Evolutionary conservation across 2,329 filamentous ascomycete species (phyloP).

Genomic region (Coniochaeta hoffmannii): DNA sequence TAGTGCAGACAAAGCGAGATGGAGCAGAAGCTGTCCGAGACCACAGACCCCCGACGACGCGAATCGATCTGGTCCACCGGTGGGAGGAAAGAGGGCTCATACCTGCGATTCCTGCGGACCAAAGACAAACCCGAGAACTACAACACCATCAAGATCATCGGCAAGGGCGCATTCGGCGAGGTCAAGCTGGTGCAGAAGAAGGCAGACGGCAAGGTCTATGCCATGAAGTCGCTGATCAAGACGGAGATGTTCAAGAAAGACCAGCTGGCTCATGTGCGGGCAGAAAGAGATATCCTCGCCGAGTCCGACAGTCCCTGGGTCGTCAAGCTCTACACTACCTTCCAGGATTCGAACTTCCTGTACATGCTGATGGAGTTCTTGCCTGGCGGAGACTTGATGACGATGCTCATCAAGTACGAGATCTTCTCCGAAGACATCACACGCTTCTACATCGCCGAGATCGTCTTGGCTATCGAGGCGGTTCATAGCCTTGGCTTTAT

Average conservation of each 20-base stretch:
- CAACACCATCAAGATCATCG: constrained; percentile 93
- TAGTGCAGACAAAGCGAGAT: constrained; percentile 75
- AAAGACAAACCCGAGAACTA: constrained; percentile 94
- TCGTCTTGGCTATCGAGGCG: constrained; percentile 95
- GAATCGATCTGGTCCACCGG: constrained; percentile 79
- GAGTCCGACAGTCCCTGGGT: constrained; percentile 99
- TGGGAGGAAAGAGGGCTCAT: constrained; percentile 83
- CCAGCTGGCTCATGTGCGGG: constrained; percentile 92
- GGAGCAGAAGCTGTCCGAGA: constrained; percentile 75
- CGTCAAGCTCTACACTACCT: constrained; percentile 96
- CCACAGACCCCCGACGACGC: constrained; percentile 67
- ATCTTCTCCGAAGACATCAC: constrained; percentile 99
- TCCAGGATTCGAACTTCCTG: constrained; percentile 91
- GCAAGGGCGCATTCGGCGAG: constrained; percentile 97
- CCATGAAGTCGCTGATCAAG: constrained; percentile 97
- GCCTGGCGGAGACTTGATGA: constrained; percentile 97
- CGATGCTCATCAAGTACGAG: constrained; percentile 99
- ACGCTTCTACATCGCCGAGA: constrained; percentile 97
- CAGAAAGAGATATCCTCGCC: constrained; percentile 93
- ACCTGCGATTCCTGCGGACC: constrained; percentile 87
- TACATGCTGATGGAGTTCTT: constrained; percentile 99
- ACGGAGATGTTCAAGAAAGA: constrained; percentile 99
- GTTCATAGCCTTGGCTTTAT: constrained; percentile 98
- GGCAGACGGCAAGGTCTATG: constrained; percentile 93
- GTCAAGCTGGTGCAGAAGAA: constrained; percentile 97